A percentile compares a stretch with the other conserved stretches of the same genome.
Evolutionary conservation across 345 rosid genomes (phyloP).

Genomic region (Leavenworthia alabamica): DNA sequence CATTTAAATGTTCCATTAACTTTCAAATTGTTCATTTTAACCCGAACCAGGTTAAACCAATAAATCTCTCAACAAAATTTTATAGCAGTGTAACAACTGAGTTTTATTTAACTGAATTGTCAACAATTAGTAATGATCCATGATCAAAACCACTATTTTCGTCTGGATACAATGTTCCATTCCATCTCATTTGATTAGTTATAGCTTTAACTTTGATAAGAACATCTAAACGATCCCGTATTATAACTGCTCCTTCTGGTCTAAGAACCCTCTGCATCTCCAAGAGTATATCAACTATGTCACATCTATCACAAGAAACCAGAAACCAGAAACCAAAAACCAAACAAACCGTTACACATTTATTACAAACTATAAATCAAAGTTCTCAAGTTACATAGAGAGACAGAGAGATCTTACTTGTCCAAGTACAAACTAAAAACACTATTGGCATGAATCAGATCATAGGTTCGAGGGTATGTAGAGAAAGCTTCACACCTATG

Average conservation of each 20-base stretch:
- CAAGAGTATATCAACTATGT: constrained; percentile 44
- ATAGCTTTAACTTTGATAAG: constrained; percentile 41
- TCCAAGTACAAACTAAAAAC: constrained; percentile 51
- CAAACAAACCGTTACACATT: neutral
- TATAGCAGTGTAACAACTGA: neutral
- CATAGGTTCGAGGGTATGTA: constrained; percentile 51
- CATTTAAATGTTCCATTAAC: neutral
- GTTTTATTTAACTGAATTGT: constrained; percentile 28
- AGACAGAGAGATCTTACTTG: constrained; percentile 43
- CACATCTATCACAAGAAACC: constrained; percentile 40
- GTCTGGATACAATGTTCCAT: constrained; percentile 34
- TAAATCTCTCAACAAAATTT: neutral
- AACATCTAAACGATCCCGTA: constrained; percentile 47
- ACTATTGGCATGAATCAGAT: constrained; percentile 52
- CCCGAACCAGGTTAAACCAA: constrained; percentile 19
- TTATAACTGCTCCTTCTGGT: constrained; percentile 49
- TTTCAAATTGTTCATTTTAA: neutral
- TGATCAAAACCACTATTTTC: constrained; percentile 41
- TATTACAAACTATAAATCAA: neutral
- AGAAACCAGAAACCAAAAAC: too few species aligned
- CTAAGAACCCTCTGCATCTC: constrained; percentile 60
- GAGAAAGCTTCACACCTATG: constrained; percentile 52
- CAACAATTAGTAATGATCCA: constrained; percentile 39
- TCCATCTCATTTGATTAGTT: constrained; percentile 45
- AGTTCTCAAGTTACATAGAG: neutral